These are phyloP conservation scores for Endoconidiophora laricicola DNA, from an alignment of 2,329 filamentous ascomycete species.

Conservation along the genomic window DNA sequence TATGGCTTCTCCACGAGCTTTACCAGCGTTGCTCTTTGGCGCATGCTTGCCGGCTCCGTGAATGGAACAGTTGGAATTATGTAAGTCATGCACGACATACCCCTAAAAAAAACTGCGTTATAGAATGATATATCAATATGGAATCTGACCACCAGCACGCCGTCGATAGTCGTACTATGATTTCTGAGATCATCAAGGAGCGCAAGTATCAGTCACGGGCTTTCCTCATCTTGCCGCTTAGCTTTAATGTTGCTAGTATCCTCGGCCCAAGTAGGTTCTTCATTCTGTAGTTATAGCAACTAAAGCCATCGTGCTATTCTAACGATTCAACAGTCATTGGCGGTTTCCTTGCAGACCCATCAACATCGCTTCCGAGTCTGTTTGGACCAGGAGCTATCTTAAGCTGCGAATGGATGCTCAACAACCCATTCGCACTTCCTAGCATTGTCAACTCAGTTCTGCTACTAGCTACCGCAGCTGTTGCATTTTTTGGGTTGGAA, in stretches of 20 bases:
- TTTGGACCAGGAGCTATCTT: conserved; percentile 44
- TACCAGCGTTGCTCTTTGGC: conserved; percentile 45
- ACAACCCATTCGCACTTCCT: conserved; percentile 53
- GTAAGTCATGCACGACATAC: conserved; percentile 18
- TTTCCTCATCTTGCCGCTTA: conserved; percentile 30
- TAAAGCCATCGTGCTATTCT: neutral
- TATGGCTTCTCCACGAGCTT: conserved; percentile 58
- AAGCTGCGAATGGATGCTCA: conserved; percentile 46
- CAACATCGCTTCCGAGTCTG: conserved; percentile 39
- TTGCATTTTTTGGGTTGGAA: conserved; percentile 48
- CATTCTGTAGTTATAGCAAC: neutral
- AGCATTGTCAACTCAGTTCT: conserved; percentile 49
- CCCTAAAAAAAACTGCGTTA: neutral
- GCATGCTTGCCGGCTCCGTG: conserved; percentile 43
- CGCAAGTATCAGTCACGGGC: conserved; percentile 31
- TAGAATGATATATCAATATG: neutral
- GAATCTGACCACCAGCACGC: neutral
- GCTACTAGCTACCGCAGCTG: conserved; percentile 35
- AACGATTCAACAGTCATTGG: conserved; percentile 31
- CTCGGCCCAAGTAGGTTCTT: conserved; percentile 26
- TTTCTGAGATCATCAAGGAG: conserved; percentile 32
- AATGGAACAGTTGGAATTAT: conserved; percentile 34
- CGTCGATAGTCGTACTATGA: conserved; percentile 26
- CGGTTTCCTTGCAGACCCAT: conserved; percentile 51
- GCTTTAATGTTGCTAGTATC: conserved; percentile 31